phyloP scores from a whole-genome alignment of 768 basidiomycete genomes.

The Kwoniella dejecticola region DNA sequence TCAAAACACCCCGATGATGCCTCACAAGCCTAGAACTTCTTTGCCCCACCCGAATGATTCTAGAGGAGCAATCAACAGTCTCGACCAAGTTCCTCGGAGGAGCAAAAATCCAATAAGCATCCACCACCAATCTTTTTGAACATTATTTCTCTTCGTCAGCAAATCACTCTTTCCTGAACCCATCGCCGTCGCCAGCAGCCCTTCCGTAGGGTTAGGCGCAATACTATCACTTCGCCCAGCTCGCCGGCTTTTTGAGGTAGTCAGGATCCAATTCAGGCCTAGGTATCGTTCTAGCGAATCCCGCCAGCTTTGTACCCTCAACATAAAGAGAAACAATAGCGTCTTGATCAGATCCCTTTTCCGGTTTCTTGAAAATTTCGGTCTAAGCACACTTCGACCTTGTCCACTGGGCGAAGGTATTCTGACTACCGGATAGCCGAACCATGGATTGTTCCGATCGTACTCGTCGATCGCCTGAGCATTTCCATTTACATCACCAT shows the following conservation, averaged over 20 bases:
- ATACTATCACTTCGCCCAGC: too few relatives aligned
- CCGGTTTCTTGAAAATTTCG: slow-evolving; percentile 43
- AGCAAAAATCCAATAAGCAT: slow-evolving; percentile 42
- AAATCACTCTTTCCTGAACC: not conserved
- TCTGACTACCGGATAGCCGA: slow-evolving; percentile 51
- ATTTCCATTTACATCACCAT: not conserved
- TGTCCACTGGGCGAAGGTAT: slow-evolving; percentile 19
- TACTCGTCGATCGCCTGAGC: slow-evolving; percentile 1
- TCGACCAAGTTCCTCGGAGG: slow-evolving; percentile 41
- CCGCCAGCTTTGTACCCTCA: slow-evolving; percentile 43
- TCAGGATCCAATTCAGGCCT: slow-evolving; percentile 18
- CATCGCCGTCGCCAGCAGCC: not conserved
- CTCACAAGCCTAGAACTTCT: slow-evolving; percentile 31
- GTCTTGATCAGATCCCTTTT: slow-evolving; percentile 55
- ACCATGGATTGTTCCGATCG: slow-evolving; percentile 53
- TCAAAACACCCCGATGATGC: too few relatives aligned
- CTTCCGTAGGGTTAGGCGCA: too few relatives aligned
- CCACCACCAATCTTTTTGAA: slow-evolving; percentile 46
- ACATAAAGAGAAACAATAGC: slow-evolving; percentile 50
- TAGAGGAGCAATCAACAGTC: slow-evolving; percentile 28
- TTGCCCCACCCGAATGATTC: slow-evolving; percentile 35
- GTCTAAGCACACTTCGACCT: slow-evolving; percentile 25
- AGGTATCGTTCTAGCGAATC: slow-evolving; percentile 37
- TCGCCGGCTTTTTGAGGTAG: not conserved
- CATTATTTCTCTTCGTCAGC: slow-evolving; percentile 5